These are phyloP conservation scores for Sorghum bicolor DNA, from an alignment of 176 grass and related monocot genomes.

Conservation along the genomic window DNA sequence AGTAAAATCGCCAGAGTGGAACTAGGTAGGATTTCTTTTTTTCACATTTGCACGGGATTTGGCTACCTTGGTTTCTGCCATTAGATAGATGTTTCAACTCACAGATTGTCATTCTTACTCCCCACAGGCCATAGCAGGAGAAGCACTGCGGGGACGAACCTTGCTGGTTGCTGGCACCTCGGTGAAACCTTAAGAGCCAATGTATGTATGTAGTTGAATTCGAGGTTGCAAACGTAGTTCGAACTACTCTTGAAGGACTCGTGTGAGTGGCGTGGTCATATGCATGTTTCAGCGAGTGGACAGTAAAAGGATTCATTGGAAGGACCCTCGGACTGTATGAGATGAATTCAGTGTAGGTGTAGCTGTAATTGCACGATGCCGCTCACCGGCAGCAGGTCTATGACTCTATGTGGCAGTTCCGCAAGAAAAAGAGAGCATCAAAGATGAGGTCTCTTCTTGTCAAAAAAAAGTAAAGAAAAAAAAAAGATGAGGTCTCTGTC, in stretches of 20 bases:
- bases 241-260: not conserved
- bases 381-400: not conserved
- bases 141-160: not conserved
- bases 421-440: not conserved
- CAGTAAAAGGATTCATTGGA: not conserved
- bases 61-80: not conserved
- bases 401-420: not conserved
- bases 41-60: not conserved
- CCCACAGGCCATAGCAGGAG: not conserved
- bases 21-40: not conserved
- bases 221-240: not conserved
- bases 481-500: not conserved
- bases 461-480: too few relatives aligned
- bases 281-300: not conserved
- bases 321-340: not conserved
- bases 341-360: not conserved
- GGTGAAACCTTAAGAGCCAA: not conserved
- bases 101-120: not conserved
- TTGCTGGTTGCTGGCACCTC: not conserved
- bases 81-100: not conserved
- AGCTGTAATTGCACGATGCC: not conserved
- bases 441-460: too few relatives aligned
- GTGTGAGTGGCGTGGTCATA: not conserved
- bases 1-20: not conserved
- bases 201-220: not conserved